Evolutionary conservation across 257 asterid genomes (phyloP).

Genomic region (Fraxinus pennsylvanica): DNA sequence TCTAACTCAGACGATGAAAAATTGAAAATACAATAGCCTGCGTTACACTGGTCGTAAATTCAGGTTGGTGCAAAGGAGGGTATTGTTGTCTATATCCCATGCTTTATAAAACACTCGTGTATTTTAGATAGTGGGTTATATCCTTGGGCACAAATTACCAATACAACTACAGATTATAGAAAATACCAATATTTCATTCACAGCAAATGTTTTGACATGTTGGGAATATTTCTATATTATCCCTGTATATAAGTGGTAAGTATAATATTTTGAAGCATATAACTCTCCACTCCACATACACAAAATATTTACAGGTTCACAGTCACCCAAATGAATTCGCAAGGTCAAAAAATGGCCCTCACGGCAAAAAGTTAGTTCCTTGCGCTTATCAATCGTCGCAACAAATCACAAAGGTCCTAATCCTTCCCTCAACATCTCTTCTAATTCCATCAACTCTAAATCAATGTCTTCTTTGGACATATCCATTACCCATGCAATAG

Average conservation of each 20-base stretch:
- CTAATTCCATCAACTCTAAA: no score
- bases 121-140: background rate
- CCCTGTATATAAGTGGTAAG: background rate
- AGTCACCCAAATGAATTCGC: background rate
- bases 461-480: no score
- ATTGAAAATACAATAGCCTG: background rate
- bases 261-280: background rate
- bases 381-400: no score
- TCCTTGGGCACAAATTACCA: background rate
- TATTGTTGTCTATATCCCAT: background rate
- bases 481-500: no score
- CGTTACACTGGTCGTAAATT: no score
- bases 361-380: background rate
- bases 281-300: background rate
- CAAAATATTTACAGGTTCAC: background rate
- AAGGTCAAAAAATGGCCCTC: background rate
- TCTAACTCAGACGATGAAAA: background rate
- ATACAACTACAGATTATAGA: background rate
- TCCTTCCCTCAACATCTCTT: no score
- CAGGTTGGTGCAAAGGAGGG: no score
- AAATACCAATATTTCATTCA: background rate
- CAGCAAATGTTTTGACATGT: background rate
- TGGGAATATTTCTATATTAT: background rate
- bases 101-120: background rate
- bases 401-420: no score